Conservation (phyloP, 768 basidiomycete species). For the Kwoniella botswanensis region DNA sequence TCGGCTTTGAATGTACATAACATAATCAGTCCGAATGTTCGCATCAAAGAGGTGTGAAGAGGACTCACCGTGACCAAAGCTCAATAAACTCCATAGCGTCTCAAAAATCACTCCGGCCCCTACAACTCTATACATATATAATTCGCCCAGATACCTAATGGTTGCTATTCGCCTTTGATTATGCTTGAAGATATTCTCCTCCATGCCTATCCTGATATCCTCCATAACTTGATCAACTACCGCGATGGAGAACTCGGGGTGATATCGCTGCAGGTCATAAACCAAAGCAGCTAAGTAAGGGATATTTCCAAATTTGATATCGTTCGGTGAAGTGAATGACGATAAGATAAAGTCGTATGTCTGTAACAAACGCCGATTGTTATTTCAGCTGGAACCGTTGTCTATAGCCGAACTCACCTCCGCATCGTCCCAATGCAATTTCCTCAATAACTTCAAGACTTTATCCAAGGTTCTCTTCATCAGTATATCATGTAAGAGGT, state of each 20-base stretch:
- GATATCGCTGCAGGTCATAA: slow-evolving; percentile 91
- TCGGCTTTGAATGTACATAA: slow-evolving; percentile 67
- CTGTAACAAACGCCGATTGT: slow-evolving; percentile 43
- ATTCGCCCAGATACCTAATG: slow-evolving; percentile 92
- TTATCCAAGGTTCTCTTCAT: slow-evolving; percentile 94
- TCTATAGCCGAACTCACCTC: slow-evolving; percentile 49
- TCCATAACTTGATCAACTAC: slow-evolving; percentile 95
- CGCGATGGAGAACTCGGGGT: slow-evolving; percentile 81
- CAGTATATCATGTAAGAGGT: slow-evolving; percentile 91
- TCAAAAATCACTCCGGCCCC: slow-evolving; percentile 91
- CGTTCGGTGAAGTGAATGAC: slow-evolving; percentile 98
- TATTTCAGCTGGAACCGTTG: not conserved
- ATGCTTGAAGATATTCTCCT: slow-evolving; percentile 91
- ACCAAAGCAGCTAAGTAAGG: slow-evolving; percentile 89
- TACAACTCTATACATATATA: slow-evolving; percentile 93
- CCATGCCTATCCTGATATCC: slow-evolving; percentile 85
- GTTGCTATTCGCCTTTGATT: slow-evolving; percentile 92
- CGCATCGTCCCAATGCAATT: slow-evolving; percentile 91
- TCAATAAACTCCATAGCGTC: slow-evolving; percentile 88
- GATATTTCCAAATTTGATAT: slow-evolving; percentile 89
- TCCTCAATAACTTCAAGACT: slow-evolving; percentile 87
- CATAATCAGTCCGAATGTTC: no score
- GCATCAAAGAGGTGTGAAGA: no score
- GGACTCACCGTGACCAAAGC: slow-evolving; percentile 88
- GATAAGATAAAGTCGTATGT: slow-evolving; percentile 74